Evolutionary conservation across 2,329 filamentous ascomycete species (phyloP), one percentile per base, ranked within the genome.

Genomic region (Chaetomiaceae sp.): DNA sequence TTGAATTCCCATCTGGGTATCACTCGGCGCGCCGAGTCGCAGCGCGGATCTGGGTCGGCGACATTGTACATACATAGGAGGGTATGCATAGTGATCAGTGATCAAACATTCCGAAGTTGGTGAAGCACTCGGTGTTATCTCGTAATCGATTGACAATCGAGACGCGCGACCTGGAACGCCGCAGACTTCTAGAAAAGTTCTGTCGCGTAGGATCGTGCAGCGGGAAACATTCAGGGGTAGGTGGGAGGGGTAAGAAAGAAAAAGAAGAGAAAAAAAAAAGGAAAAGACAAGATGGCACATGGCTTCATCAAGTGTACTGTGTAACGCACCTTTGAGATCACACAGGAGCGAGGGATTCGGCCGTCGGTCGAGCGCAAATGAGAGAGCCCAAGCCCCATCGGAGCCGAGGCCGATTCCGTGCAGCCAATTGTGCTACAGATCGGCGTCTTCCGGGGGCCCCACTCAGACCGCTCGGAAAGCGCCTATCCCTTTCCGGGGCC

Each of bases 361-460:
- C 32, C n/a, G 27, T 40, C 20, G 23, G 32, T 29, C 23, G 23
- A 18, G n/a, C 5, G 20, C 21, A 20, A 13, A 11, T 30, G 23
- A 20, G 7, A 38, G 30, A n/a, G n/a, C n/a, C n/a, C n/a, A n/a
- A n/a, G n/a, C n/a, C n/a, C n/a, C 16, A 40, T 29, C 45, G 51
- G 41, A 34, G 51, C 34, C 41, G 46, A 49, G 34, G 13, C 51
- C 51, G 51, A 54, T 48, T 45, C 51, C 51, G 43, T n/a, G 13
- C 37, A 13, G 20, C 32, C 30, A 10, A 4, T 13, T 3, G 10
- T 23, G 16, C 13, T 21, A 30, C 50, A 36, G 4, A 4, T 49
- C 51, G 51, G 51, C 45, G 45, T 16, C 40, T 54, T 25, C 51
- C 51, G 51, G 30, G 32, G 16, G 13, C n/a, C 38, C 44, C 44